phyloP scores from a whole-genome alignment of 2,329 filamentous ascomycete species.

The Aspergillus candidus region DNA sequence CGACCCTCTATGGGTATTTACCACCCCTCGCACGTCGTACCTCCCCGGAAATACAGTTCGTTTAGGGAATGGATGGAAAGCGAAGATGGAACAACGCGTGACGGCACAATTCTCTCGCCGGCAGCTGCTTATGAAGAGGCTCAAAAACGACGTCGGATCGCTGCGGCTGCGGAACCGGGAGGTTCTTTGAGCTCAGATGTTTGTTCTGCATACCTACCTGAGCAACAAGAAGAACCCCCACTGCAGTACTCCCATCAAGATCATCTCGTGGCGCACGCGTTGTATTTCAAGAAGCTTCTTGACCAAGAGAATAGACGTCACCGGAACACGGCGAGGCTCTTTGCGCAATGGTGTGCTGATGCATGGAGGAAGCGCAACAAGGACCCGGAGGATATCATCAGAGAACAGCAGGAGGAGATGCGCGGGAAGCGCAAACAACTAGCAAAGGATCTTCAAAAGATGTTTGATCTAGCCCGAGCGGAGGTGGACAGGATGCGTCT shows the following conservation, averaged over 20 bases:
- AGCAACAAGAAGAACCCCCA: slow-evolving; percentile 66
- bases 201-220: slow-evolving; percentile 68
- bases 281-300: slow-evolving; percentile 76
- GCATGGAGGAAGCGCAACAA: slow-evolving; percentile 39
- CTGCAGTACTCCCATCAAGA: slow-evolving; percentile 82
- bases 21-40: slow-evolving; percentile 47
- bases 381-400: slow-evolving; percentile 66
- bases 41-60: slow-evolving; percentile 43
- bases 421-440: slow-evolving; percentile 66
- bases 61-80: slow-evolving; percentile 60
- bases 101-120: slow-evolving; percentile 45
- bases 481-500: slow-evolving; percentile 54
- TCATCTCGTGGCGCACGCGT: slow-evolving; percentile 71
- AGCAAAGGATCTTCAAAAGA: slow-evolving; percentile 56
- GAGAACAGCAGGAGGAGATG: slow-evolving; percentile 65
- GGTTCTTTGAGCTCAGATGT: slow-evolving; percentile 65
- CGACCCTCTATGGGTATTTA: slow-evolving; percentile 46
- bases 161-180: slow-evolving; percentile 67
- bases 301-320: slow-evolving; percentile 73
- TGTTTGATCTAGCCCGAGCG: slow-evolving; percentile 54
- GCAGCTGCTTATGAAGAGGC: slow-evolving; percentile 65
- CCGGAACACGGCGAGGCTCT: slow-evolving; percentile 65
- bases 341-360: slow-evolving; percentile 54
- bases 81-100: slow-evolving; percentile 42
- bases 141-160: slow-evolving; percentile 59